Evolutionary conservation across 495 filamentous ascomycete genomes (phyloP).

Genomic region (Penicillium silybi): DNA sequence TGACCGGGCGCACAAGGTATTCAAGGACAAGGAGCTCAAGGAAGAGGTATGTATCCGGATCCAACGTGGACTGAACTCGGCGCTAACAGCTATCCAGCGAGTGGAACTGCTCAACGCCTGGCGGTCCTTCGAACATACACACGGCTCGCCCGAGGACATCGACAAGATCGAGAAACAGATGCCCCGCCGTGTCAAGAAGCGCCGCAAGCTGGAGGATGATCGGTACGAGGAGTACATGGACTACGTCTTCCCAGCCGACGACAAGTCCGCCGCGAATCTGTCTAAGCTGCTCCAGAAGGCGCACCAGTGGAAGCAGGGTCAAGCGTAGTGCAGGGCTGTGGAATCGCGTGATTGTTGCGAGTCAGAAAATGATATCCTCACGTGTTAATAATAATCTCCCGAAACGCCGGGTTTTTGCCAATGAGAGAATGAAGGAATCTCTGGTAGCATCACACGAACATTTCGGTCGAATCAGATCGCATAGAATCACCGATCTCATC

Average conservation of each 20-base stretch:
- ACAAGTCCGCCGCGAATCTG: constrained; percentile 78
- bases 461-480: background rate
- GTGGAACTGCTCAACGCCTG: constrained; percentile 87
- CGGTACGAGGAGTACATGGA: constrained; percentile 97
- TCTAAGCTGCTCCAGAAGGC: constrained; percentile 81
- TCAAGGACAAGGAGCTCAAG: constrained; percentile 90
- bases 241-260: constrained; percentile 95
- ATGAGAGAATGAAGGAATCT: background rate
- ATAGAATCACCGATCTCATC: background rate
- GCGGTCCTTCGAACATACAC: constrained; percentile 83
- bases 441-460: background rate
- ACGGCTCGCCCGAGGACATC: constrained; percentile 72
- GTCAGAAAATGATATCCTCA: background rate
- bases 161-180: constrained; percentile 88
- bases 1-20: constrained; percentile 76
- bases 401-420: background rate
- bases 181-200: constrained; percentile 91
- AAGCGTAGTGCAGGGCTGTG: constrained; percentile 1
- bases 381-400: background rate
- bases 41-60: constrained; percentile 60
- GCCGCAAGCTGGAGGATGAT: constrained; percentile 90
- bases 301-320: constrained; percentile 77
- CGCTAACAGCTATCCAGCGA: constrained; percentile 48
- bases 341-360: background rate
- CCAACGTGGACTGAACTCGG: background rate